Conservation (phyloP, 306 rosid species). For the Fragaria nilgerrensis region DNA sequence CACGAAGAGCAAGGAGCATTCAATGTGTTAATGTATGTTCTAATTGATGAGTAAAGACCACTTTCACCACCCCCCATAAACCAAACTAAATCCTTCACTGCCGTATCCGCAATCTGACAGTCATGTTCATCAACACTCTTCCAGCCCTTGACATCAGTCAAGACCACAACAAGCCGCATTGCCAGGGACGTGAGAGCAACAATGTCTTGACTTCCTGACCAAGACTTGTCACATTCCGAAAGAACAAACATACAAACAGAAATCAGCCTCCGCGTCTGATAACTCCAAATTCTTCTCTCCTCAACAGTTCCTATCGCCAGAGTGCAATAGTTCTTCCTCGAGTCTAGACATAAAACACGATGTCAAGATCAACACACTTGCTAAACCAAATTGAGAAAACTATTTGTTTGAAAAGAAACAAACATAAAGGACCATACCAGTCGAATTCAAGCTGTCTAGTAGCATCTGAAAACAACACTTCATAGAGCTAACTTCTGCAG, state of each 20-base stretch:
- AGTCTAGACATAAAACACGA: slow-evolving; percentile 42
- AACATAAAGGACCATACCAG: slow-evolving; percentile 48
- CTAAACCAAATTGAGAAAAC: slow-evolving; percentile 1
- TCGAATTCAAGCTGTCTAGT: slow-evolving; percentile 69
- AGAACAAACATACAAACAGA: slow-evolving; percentile 67
- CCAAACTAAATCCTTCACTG: slow-evolving; percentile 60
- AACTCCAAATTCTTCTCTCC: slow-evolving; percentile 79
- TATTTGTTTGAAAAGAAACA: neutral
- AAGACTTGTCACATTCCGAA: slow-evolving; percentile 52
- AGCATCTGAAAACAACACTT: slow-evolving; percentile 63
- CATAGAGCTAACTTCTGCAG: slow-evolving; percentile 45
- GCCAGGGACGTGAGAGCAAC: slow-evolving; percentile 58
- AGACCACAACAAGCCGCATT: slow-evolving; percentile 73
- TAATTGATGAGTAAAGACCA: slow-evolving; percentile 65
- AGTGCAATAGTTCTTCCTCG: slow-evolving; percentile 65
- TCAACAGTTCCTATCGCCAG: slow-evolving; percentile 63
- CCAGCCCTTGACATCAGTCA: slow-evolving; percentile 86
- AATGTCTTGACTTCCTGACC: slow-evolving; percentile 44
- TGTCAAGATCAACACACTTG: slow-evolving; percentile 18
- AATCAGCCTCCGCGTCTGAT: slow-evolving; percentile 62
- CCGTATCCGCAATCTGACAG: slow-evolving; percentile 47
- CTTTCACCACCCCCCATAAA: slow-evolving; percentile 58
- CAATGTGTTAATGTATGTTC: slow-evolving; percentile 60
- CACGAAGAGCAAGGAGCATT: slow-evolving; percentile 40
- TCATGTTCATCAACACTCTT: slow-evolving; percentile 48